Conservation (phyloP, 352 stramenopile genomes). For the Phytophthora cajani region DNA sequence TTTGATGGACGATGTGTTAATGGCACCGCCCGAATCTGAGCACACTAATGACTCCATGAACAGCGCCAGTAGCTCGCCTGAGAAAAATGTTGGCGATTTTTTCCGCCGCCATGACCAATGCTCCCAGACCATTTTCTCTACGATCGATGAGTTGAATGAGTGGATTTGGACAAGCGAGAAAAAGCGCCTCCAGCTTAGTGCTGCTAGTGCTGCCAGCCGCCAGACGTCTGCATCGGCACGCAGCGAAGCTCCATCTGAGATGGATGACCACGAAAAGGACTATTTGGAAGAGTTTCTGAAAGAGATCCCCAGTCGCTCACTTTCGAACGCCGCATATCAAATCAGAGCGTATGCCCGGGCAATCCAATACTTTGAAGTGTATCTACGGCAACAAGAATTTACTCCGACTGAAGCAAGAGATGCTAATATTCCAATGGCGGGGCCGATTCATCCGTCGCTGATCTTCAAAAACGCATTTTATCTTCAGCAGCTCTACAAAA, state of each 20-base stretch:
- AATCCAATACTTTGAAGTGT: constrained; percentile 81
- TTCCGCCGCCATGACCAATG: constrained; percentile 87
- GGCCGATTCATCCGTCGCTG: constrained; percentile 52
- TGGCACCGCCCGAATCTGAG: constrained; percentile 38
- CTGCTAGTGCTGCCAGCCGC: constrained; percentile 50
- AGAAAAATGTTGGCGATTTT: constrained; percentile 54
- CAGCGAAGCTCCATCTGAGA: constrained; percentile 53
- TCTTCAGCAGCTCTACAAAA: constrained; percentile 81
- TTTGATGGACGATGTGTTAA: constrained; percentile 58
- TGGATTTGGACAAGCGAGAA: constrained; percentile 90
- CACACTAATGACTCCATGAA: constrained; percentile 24
- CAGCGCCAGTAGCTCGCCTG: constrained; percentile 4
- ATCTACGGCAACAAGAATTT: constrained; percentile 64
- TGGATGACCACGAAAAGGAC: constrained; percentile 81
- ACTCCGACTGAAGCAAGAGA: constrained; percentile 24
- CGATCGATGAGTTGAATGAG: constrained; percentile 88
- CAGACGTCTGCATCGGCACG: constrained; percentile 46
- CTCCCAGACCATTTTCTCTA: constrained; percentile 86
- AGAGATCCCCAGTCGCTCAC: constrained; percentile 63
- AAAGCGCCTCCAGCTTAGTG: constrained; percentile 71
- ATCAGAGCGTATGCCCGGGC: constrained; percentile 76
- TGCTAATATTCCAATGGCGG: constrained; percentile 23
- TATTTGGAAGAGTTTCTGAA: constrained; percentile 82
- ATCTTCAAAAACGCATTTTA: constrained; percentile 73
- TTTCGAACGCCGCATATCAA: constrained; percentile 75